Base-by-base conservation (phyloP, 257 asterid genomes). In the Vinca minor region DNA sequence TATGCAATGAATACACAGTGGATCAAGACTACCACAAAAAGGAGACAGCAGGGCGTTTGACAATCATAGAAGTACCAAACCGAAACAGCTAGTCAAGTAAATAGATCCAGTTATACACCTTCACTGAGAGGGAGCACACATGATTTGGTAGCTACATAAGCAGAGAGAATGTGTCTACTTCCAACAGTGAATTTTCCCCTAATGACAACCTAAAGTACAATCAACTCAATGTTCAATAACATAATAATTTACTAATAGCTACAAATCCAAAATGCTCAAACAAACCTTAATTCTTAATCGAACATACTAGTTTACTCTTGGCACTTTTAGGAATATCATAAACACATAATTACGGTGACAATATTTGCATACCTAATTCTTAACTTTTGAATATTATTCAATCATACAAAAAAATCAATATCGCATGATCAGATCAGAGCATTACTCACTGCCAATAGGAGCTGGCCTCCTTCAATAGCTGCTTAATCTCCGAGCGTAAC, bases 391-490 rank as follows among this genome's bases (percentile, higher is more conserved):
- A 62, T 28, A 29, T 29, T 45, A 32, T 29, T 8, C 38, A 28
- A 55, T 31, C 41, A 5, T 17, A 44, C 15, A 29, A 26, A n/a
- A 58, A 57, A 17, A 17, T 62, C 66, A 20, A 18, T 28, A 15
- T 14, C 23, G 26, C 2, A 73, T 39, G 3, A 31, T 26, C 14
- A 36, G 45, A 46, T 59, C 46, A 78, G 32, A 54, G 4, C 14
- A 55, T 15, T 42, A 12, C 91, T 82, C 70, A 91, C 98, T 84
- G 90, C 55, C 92, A 78, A 59, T 82, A 74, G 54, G 91, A 45
- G 69, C 78, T 78, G 49, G 95, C 94, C 73, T 91, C 98, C 85
- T 80, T 86, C 68, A 79, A 72, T 21, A 88, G 90, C 84, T 79
- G 79, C 75, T 78, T 85, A 63, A 88, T 88, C 78, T 88, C 94